phyloP scores from a whole-genome alignment of 2,329 filamentous ascomycete genomes.

The Trichoderma sp. region DNA sequence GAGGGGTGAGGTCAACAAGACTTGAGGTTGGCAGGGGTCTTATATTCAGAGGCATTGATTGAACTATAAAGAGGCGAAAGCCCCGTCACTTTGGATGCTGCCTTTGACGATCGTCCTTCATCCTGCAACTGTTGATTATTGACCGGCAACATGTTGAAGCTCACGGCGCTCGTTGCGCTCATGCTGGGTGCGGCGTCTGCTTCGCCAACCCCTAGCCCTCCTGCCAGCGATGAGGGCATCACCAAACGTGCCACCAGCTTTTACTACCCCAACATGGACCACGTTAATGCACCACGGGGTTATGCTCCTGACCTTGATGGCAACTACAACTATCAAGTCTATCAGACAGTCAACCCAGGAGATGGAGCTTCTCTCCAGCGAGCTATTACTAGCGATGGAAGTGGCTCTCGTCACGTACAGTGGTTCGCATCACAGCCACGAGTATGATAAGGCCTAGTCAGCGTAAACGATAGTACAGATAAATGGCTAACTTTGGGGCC shows the following conservation, averaged over 20 bases:
- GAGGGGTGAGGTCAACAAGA: not conserved
- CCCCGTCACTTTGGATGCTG: not conserved
- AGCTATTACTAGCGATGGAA: constrained; percentile 39
- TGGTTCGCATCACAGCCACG: constrained; percentile 44
- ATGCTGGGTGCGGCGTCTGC: constrained; percentile 23
- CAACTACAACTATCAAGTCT: constrained; percentile 39
- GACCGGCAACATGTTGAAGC: constrained; percentile 22
- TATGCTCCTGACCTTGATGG: constrained; percentile 41
- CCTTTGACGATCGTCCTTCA: not conserved
- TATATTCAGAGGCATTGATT: not conserved
- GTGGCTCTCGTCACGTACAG: constrained; percentile 32
- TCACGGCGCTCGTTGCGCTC: constrained; percentile 20
- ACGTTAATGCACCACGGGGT: constrained; percentile 35
- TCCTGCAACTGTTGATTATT: not conserved
- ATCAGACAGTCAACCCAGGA: constrained; percentile 36
- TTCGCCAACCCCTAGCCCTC: constrained; percentile 14
- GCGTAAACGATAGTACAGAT: not conserved
- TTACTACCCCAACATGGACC: constrained; percentile 45
- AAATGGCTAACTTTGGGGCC: not conserved
- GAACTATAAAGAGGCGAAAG: not conserved
- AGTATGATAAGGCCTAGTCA: constrained; percentile 23
- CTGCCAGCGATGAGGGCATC: constrained; percentile 17
- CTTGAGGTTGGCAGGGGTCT: not conserved
- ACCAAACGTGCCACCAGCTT: constrained; percentile 30
- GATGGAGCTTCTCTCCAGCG: constrained; percentile 37